These are phyloP conservation scores for Pontederia crassipes DNA, from an alignment of 176 grass and related monocot genomes.

Conservation along the genomic window DNA sequence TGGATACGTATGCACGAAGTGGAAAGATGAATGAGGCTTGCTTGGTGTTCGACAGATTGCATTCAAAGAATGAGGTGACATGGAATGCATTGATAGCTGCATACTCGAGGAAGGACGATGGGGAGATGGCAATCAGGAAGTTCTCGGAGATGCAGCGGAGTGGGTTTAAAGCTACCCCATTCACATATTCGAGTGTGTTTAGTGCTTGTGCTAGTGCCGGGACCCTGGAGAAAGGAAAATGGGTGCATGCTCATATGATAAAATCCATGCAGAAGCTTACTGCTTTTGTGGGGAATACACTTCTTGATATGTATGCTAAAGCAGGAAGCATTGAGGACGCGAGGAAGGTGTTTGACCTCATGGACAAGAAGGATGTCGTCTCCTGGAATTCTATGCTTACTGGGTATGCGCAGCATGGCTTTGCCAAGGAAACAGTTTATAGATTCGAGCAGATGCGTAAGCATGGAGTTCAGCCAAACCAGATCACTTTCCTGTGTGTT, in stretches of 20 bases:
- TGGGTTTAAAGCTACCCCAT: slow-evolving; percentile 38
- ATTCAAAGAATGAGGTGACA: slow-evolving; percentile 52
- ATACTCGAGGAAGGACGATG: slow-evolving; percentile 43
- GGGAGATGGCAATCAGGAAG: slow-evolving; percentile 22
- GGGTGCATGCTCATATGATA: slow-evolving; percentile 64
- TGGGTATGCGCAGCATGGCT: slow-evolving; percentile 43
- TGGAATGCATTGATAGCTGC: slow-evolving; percentile 64
- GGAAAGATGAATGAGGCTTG: slow-evolving; percentile 37
- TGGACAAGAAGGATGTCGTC: slow-evolving; percentile 43
- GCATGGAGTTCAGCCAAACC: slow-evolving; percentile 41
- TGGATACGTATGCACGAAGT: slow-evolving; percentile 52
- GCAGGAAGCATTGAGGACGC: slow-evolving; percentile 48
- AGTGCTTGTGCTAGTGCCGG: slow-evolving; percentile 35
- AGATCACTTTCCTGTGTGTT: slow-evolving; percentile 47
- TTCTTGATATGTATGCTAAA: slow-evolving; percentile 70
- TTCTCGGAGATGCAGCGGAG: slow-evolving; percentile 53
- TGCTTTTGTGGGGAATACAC: slow-evolving; percentile 42
- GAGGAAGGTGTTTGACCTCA: slow-evolving; percentile 49
- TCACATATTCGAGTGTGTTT: slow-evolving; percentile 62
- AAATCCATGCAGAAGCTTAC: slow-evolving; percentile 50
- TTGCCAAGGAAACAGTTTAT: slow-evolving; percentile 33
- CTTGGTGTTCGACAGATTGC: slow-evolving; percentile 32
- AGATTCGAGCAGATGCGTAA: slow-evolving; percentile 54
- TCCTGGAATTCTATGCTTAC: slow-evolving; percentile 76
- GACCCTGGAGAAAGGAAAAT: slow-evolving; percentile 57